Evolutionary conservation across 345 rosid species (phyloP).

Genomic region (Salix brachista): DNA sequence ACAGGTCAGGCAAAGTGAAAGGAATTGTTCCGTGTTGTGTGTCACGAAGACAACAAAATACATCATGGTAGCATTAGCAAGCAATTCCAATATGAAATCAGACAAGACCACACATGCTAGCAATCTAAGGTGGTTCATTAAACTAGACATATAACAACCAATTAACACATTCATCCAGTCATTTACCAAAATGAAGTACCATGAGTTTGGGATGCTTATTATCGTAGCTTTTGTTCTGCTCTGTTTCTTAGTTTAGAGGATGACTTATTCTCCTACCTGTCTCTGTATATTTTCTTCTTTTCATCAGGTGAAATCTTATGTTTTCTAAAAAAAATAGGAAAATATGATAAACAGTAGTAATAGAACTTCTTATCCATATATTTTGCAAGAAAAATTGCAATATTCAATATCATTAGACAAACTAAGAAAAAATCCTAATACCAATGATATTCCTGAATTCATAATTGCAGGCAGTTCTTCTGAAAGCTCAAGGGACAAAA

Average conservation of each 20-base stretch:
- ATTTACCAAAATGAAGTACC: neutral
- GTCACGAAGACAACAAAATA: neutral
- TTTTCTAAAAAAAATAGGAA: no score
- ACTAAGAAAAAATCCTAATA: constrained; percentile 21
- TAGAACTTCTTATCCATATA: no score
- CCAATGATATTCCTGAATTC: constrained; percentile 54
- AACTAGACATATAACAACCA: neutral
- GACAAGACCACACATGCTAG: neutral
- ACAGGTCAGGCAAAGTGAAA: neutral
- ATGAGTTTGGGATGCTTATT: neutral
- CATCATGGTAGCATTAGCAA: neutral
- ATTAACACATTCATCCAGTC: neutral
- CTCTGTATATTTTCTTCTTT: neutral
- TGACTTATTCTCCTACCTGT: neutral
- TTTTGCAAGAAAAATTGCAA: no score
- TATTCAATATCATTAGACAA: neutral
- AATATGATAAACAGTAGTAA: no score
- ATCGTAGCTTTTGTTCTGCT: neutral
- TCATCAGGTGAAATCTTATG: neutral
- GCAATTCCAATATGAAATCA: neutral
- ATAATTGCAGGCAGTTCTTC: constrained; percentile 39
- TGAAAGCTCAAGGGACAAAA: constrained; percentile 32
- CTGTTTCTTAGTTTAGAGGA: neutral
- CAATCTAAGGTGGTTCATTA: neutral
- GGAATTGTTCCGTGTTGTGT: neutral